Evolutionary conservation across 1,284 basidiomycete genomes (phyloP), one percentile per base, ranked within the genome.

Genomic region (Rhizoctonia solani): DNA sequence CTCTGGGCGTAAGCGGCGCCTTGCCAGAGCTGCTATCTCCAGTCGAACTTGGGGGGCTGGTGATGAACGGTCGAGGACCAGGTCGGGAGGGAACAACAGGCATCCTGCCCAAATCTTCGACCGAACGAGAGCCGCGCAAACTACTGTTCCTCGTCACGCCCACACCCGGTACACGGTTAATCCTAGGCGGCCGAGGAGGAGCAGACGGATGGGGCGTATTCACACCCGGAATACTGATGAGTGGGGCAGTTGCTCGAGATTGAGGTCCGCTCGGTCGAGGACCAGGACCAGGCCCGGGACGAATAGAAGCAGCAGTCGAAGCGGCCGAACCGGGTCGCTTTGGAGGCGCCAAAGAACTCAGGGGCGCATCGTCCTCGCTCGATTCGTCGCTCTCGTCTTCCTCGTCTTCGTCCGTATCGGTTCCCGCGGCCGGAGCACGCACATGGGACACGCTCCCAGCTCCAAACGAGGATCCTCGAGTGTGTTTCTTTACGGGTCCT

Each of bases 11-110:
- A 54, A 87, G 78, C 13, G 90, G 89, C 23, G 82, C 81, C 14
- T 84, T 79, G 14, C 87, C 86, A 71, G 85, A 88, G 70, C 88
- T 90, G 67, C 88, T 90, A 72, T 87, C 89, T 8, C 89, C 89
- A 8, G 87, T 89, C 19, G 89, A 91, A 37, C 58, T 61, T 13
- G 58, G 58, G 16, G 58, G 58, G 21, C 58, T 61, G 16, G 44
- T 37, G 32, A 50, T 25, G 41, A 61, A 61, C 46, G 58, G 46
- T 34, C 58, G 27, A 14, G 58, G 58, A 5, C 58, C 58, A 19
- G 58, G 46, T n/a, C 58, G 44, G 21, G 6, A 6, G 19, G 8
- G 44, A 46, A 9, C 44, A 9, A 19, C 8, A 21, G 44, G 27
- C 58, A 61, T 61, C 19, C 58, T 44, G 11, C 46, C 58, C 3